These are phyloP conservation scores for Naumovozyma dairenensis DNA, from an alignment of 805 yeast species.

Conservation along the genomic window DNA sequence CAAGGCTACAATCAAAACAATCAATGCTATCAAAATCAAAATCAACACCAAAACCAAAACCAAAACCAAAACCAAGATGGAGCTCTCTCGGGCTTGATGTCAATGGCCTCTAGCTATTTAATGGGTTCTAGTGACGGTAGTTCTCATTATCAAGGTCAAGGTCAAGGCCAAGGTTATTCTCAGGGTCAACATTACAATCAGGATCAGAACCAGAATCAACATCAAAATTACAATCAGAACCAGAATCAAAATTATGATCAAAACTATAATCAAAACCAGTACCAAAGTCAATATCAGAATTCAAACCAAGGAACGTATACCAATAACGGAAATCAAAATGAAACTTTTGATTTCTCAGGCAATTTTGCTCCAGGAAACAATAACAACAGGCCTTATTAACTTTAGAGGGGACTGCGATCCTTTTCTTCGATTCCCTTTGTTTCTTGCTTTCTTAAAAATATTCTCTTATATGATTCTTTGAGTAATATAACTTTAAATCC, in stretches of 20 bases:
- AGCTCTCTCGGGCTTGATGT: not conserved
- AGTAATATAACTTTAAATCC: too few species aligned
- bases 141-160: not conserved
- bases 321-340: conserved; percentile 1
- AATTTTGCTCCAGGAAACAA: conserved; percentile 8
- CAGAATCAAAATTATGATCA: not conserved
- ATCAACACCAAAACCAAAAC: not conserved
- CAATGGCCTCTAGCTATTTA: not conserved
- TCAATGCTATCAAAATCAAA: conserved; percentile 3
- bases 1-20: conserved; percentile 1
- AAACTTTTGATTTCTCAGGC: conserved; percentile 11
- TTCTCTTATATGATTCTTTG: too few species aligned
- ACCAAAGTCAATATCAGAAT: conserved; percentile 3
- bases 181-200: conserved; percentile 4
- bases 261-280: conserved; percentile 1
- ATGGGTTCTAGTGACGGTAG: conserved; percentile 1
- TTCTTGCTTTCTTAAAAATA: too few species aligned
- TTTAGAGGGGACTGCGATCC: too few species aligned
- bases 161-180: conserved; percentile 1
- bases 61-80: not conserved
- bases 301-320: conserved; percentile 3
- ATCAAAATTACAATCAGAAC: conserved; percentile 2
- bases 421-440: too few species aligned
- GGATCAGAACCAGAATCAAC: conserved; percentile 1
- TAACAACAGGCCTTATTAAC: not conserved